These are phyloP conservation scores for Warburgia ugandensis DNA, from an alignment of 164 flowering plant genomes.

Conservation along the genomic window DNA sequence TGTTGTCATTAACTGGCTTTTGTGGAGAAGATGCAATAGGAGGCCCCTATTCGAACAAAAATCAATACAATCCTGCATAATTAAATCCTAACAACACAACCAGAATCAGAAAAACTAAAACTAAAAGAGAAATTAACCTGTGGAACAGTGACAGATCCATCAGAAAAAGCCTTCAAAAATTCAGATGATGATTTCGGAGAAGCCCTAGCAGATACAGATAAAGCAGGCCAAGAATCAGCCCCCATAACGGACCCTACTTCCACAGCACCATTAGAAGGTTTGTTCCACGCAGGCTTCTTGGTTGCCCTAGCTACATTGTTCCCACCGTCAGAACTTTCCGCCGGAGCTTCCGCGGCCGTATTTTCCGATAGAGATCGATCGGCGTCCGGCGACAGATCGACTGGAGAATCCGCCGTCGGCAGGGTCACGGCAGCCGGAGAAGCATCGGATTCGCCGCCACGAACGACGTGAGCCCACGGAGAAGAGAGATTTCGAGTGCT, in stretches of 20 bases:
- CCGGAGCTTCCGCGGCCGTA: not conserved
- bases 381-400: not conserved
- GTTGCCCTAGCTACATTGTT: constrained; percentile 29
- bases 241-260: constrained; percentile 45
- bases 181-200: constrained; percentile 42
- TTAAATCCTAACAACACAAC: not conserved
- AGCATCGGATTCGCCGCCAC: constrained; percentile 1
- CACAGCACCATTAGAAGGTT: constrained; percentile 37
- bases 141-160: constrained; percentile 34
- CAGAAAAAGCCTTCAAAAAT: constrained; percentile 27
- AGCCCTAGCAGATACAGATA: constrained; percentile 51
- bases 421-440: not conserved
- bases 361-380: not conserved
- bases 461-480: constrained; percentile 3
- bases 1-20: constrained; percentile 21
- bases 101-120: too few relatives aligned
- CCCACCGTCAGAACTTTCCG: not conserved
- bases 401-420: not conserved
- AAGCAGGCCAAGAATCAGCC: constrained; percentile 54
- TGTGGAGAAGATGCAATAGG: constrained; percentile 24
- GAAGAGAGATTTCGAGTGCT: not conserved
- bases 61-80: too few relatives aligned
- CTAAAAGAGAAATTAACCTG: constrained; percentile 8
- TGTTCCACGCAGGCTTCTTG: constrained; percentile 72
- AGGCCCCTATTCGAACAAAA: constrained; percentile 28